Base-by-base conservation (phyloP, 2,329 filamentous ascomycete genomes). In the Fusarium sp. region DNA sequence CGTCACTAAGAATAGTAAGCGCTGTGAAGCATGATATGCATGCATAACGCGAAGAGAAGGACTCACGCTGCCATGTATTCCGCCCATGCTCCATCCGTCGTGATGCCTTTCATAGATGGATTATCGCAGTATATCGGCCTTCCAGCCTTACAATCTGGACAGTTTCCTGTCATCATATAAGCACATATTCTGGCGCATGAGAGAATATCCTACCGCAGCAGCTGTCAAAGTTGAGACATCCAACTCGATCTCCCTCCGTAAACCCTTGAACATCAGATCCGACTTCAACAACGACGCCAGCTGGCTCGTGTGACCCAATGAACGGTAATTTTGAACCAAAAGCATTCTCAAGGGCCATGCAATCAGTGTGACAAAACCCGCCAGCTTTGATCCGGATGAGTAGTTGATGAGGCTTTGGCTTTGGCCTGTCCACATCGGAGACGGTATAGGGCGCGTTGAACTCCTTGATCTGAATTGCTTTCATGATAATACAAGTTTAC, bases 171-270 rank as follows among this genome's bases (percentile, higher is more conserved):
- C 11, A 8, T 22, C 0, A 13, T 1, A 12, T 69, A 11, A 61
- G 41, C 7, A 33, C 9, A 41, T 22, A 5, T 12, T 6, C 3
- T 2, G 5, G 1, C 5, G 0, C 6, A 15, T 14, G 13, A 18
- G 5, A 2, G 0, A 0, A n/a, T n/a, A 1, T 2, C 54, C 6
- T 36, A 56, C 60, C 54, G 13, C 44, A 70, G 6, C 49, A 70
- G 42, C 55, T 56, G 4, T 70, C 68, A 42, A 70, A 70, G 31
- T 70, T 66, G 10, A 70, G 47, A 20, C 66, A 66, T 10, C 54
- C 60, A 6, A 70, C 68, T 0, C 66, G 54, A 17, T 70, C 66
- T 12, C 60, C 54, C 0, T 22, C 5, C 2, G 18, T 2, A 5
- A 70, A 57, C 0, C 22, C 66, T 10, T 36, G 3, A 1, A n/a